Evolutionary conservation across 495 filamentous ascomycete species (phyloP).

Genomic region (Penicillium desertorum): DNA sequence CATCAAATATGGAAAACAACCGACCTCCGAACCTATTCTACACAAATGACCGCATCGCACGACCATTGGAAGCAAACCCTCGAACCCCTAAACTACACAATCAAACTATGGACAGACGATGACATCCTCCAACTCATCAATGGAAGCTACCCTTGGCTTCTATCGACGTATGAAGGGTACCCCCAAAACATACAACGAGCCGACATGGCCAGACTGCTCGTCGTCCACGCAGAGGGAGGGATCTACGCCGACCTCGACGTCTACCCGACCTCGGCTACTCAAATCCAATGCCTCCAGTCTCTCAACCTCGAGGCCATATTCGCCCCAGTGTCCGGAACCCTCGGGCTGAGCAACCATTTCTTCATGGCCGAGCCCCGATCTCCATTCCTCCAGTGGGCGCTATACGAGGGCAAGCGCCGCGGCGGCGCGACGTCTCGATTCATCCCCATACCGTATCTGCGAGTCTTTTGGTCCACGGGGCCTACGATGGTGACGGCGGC

Average conservation of each 20-base stretch:
- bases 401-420: slow-evolving; percentile 14
- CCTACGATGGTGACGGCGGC: slow-evolving; percentile 12
- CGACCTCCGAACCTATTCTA: background rate
- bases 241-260: slow-evolving; percentile 15
- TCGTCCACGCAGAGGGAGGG: slow-evolving; percentile 9
- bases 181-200: slow-evolving; percentile 1
- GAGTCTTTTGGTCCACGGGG: slow-evolving; percentile 14
- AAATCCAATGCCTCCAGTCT: slow-evolving; percentile 4
- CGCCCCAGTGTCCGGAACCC: slow-evolving; percentile 5
- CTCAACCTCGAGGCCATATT: slow-evolving; percentile 10
- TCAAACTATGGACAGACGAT: background rate
- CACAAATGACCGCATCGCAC: background rate
- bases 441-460: slow-evolving; percentile 9
- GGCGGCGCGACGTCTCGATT: background rate
- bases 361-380: slow-evolving; percentile 10
- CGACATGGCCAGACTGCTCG: background rate
- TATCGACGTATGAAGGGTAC: slow-evolving; percentile 10
- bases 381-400: slow-evolving; percentile 4
- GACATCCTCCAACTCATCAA: slow-evolving; percentile 7
- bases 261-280: background rate
- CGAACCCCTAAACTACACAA: background rate
- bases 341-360: slow-evolving; percentile 14
- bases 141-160: slow-evolving; percentile 7
- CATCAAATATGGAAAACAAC: slow-evolving; percentile 1
- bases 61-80: background rate